Evolutionary conservation across 306 rosid species (phyloP), one percentile per base, ranked within the genome.

Genomic region (Trifolium subterraneum): DNA sequence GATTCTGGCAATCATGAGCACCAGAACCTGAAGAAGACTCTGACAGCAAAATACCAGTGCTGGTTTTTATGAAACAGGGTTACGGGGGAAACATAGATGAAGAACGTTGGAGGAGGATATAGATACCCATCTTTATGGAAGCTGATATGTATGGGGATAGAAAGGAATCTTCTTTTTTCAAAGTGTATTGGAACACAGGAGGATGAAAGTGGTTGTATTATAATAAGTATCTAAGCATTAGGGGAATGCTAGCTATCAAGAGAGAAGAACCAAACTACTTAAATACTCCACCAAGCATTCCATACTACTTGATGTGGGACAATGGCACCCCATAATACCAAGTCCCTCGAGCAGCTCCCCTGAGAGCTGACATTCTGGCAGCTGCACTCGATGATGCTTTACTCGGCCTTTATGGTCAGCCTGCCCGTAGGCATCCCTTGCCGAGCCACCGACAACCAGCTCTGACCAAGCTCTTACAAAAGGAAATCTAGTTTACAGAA

Each of bases 21-120:
- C 54, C 54, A 48, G 62, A 55, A 55, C 22, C 27, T 55, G 33
- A 8, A 52, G 59, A 31, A 55, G n/a, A 48, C 54, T 36, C 41
- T 1, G 54, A 18, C 54, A 15, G 54, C 20, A 48, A 48, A 6
- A 6, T 15, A 48, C 54, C 20, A 48, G 54, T 48, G 19, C 54
- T 48, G 19, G 20, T 6, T 48, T 48, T 48, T 48, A 15, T 48
- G 52, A 45, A 14, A 45, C 13, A 45, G 18, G 16, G 18, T 45
- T 45, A 14, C 8, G 14, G n/a, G 16, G 18, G 18, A 14, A 14
- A 45, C 52, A 14, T 45, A 14, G 52, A 48, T 48, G 54, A 48
- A 48, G 20, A 16, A 48, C 20, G 10, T 9, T 0, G 13, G 31
- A 55, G 29, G 62, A 55, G 62, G 33, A 22, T 20, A 11, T 4